Evolutionary conservation across 139 green algal species (phyloP), one percentile per base, ranked within the genome.

Genomic region (Chlamydomonas sphaeroides): DNA sequence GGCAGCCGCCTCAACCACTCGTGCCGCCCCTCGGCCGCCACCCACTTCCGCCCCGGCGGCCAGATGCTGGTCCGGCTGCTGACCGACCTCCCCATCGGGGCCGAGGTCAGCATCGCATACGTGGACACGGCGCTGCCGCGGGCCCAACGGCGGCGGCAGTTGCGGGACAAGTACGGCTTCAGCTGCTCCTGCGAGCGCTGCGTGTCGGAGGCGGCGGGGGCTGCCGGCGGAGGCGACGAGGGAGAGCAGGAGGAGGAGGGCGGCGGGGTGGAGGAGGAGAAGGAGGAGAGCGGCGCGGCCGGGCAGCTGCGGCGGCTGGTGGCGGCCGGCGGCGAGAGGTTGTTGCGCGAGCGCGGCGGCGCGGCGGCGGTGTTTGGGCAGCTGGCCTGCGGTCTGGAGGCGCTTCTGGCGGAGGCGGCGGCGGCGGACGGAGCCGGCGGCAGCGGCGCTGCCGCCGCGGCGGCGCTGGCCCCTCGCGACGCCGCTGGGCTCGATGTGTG

Each of bases 21-120:
- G 25, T 86, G 82, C 82, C 82, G 82, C 20, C 82, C 82, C 51
- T 78, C 71, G 23, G 82, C 82, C 53, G 63, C 82, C 39, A 59
- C 59, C 65, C 72, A 83, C 39, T 82, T 83, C 51, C 72, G 65
- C 2, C 35, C 35, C 10, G 71, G 82, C 10, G 63, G 59, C 21
- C 67, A 72, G 39, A 21, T 86, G 49, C 26, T 68, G 36, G 32
- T 83, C 32, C 82, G 82, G 10, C 32, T 65, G 33, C 23, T 42
- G 48, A 3, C 32, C 21, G 51, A 62, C 36, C 65, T 82, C 11
- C 0, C 30, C 8, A 2, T 3, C 1, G 72, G 45, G 45, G 11
- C 10, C 11, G 45, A 53, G 45, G 53, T 86, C 4, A 72, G 32
- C 1, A 45, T 83, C 38, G 48, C 69, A 26, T 86, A 83, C 56